phyloP scores from a whole-genome alignment of 2,329 filamentous ascomycete species.

The Neocucurbitaria cava region DNA sequence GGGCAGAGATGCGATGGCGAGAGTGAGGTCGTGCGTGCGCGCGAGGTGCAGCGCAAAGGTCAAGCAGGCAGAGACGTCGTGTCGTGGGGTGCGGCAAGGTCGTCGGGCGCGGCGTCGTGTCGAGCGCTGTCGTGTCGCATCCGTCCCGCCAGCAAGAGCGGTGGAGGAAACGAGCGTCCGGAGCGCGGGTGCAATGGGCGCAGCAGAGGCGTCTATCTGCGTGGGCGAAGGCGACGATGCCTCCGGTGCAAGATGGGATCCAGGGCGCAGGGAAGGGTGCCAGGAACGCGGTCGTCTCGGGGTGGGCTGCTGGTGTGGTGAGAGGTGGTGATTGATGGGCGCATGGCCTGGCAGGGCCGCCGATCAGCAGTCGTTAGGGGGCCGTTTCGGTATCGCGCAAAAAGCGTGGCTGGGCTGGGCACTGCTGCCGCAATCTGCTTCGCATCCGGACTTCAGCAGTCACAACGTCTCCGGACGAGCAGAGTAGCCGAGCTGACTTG shows the following conservation, averaged over 20 bases:
- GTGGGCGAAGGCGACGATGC: conserved; percentile 34
- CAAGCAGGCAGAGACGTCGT: conserved; percentile 18
- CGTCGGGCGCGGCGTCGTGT: conserved; percentile 33
- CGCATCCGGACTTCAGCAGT: background rate
- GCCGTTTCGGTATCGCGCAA: conserved; percentile 31
- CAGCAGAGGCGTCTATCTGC: conserved; percentile 27
- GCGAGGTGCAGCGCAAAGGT: conserved; percentile 30
- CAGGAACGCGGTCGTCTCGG: conserved; percentile 33
- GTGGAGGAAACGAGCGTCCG: conserved; percentile 23
- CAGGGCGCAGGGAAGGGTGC: conserved; percentile 30
- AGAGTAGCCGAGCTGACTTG: background rate
- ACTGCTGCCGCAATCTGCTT: conserved; percentile 1
- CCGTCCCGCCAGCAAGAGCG: conserved; percentile 36
- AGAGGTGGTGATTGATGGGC: conserved; percentile 36
- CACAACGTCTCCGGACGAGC: background rate
- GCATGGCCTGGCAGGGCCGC: conserved; percentile 23
- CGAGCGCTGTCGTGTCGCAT: conserved; percentile 44
- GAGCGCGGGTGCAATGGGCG: conserved; percentile 34
- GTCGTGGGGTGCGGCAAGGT: conserved; percentile 22
- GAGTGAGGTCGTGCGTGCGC: conserved; percentile 14
- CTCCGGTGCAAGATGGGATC: conserved; percentile 32
- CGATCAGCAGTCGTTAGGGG: conserved; percentile 30
- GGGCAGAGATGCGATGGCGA: conserved; percentile 30
- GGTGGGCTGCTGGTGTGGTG: conserved; percentile 32
- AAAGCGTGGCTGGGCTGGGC: conserved; percentile 29